These are phyloP conservation scores for Amanita subjunquillea DNA, from an alignment of 768 basidiomycete genomes.

Conservation along the genomic window DNA sequence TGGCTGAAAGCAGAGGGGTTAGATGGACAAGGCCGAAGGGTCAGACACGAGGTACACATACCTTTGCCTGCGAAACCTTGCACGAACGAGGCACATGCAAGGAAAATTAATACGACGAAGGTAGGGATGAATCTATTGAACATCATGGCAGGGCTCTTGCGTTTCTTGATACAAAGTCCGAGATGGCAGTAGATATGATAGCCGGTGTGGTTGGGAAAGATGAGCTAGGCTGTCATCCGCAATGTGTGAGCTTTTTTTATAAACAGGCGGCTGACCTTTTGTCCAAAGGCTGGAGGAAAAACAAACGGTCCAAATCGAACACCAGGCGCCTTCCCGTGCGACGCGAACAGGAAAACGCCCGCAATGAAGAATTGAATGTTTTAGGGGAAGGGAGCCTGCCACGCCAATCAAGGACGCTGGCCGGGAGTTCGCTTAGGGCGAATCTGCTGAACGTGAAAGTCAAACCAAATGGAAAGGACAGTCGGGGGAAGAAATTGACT, in stretches of 20 bases:
- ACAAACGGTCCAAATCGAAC: background rate
- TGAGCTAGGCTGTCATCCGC: background rate
- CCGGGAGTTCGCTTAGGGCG: background rate
- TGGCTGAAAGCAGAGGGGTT: slow-evolving; percentile 9
- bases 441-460: background rate
- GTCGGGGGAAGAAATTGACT: background rate
- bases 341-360: background rate
- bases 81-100: background rate
- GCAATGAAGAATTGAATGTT: background rate
- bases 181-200: background rate
- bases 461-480: background rate
- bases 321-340: background rate
- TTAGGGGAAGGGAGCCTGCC: background rate
- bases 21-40: background rate
- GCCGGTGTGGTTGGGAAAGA: too few species aligned
- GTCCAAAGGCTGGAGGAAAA: background rate
- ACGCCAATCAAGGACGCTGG: background rate
- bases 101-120: background rate
- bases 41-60: slow-evolving; percentile 2
- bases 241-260: background rate
- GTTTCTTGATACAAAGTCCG: background rate
- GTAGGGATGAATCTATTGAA: background rate
- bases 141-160: background rate
- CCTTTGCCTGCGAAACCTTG: slow-evolving; percentile 11
- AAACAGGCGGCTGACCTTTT: background rate